Evolutionary conservation across 805 yeast genomes (phyloP).

Genomic region (Cephaloascus albidus): DNA sequence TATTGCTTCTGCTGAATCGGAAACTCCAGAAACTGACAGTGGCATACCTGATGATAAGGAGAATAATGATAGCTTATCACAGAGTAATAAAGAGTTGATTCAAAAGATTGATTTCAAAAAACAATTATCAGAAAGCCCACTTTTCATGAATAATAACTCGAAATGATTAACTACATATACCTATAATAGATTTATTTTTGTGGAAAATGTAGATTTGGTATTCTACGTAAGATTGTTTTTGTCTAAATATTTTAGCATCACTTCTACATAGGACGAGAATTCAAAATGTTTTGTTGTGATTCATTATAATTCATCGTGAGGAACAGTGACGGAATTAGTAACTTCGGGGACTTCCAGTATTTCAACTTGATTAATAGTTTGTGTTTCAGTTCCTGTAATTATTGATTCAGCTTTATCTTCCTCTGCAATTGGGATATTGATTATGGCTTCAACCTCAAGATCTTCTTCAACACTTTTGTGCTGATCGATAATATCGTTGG

Average conservation of each 20-base stretch:
- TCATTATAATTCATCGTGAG: neutral
- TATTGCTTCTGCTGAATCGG: too few species aligned
- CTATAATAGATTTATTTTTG: neutral
- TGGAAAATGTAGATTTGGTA: neutral
- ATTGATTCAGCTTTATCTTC: neutral
- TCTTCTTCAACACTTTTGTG: too few species aligned
- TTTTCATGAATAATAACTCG: neutral
- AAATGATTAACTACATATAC: too few species aligned
- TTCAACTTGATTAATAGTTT: neutral
- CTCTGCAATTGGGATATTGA: neutral
- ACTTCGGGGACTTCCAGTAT: neutral
- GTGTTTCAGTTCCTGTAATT: neutral
- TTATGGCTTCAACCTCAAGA: neutral
- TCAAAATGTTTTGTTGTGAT: neutral
- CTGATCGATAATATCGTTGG: too few species aligned
- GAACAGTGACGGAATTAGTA: neutral
- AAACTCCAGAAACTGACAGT: too few species aligned
- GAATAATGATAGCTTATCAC: too few species aligned
- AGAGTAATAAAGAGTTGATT: too few species aligned
- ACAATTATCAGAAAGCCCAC: too few species aligned
- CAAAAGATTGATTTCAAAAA: too few species aligned
- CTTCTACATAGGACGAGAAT: neutral
- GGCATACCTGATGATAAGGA: too few species aligned
- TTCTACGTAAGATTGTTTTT: neutral
- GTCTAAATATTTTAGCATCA: neutral